Evolutionary conservation across 75 land plant species (phyloP).

Genomic region (Chamaecyparis obtusa): DNA sequence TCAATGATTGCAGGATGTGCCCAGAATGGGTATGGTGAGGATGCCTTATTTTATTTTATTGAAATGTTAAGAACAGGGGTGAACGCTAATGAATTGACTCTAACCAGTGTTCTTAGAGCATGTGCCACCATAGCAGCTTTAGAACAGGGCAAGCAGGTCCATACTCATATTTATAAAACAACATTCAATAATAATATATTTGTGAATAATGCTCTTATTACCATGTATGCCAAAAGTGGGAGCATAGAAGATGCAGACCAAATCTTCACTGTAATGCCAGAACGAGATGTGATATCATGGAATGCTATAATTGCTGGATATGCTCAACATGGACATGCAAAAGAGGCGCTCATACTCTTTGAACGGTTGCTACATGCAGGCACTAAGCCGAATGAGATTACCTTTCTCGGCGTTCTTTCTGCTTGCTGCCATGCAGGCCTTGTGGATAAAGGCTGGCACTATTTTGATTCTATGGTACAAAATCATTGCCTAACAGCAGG

Average conservation of each 20-base stretch:
- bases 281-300: conserved; percentile 27
- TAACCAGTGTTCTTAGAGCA: conserved; percentile 17
- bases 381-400: conserved; percentile 14
- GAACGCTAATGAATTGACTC: conserved; percentile 14
- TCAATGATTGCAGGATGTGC: conserved; percentile 9
- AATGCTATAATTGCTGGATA: conserved; percentile 34
- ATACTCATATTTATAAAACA: conserved; percentile 16
- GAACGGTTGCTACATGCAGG: conserved; percentile 14
- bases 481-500: conserved; percentile 1
- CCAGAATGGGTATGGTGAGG: neutral
- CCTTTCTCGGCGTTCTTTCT: conserved; percentile 11
- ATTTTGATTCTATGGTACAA: neutral
- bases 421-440: conserved; percentile 17
- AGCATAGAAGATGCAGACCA: conserved; percentile 13
- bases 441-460: neutral
- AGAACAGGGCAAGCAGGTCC: conserved; percentile 30
- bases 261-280: conserved; percentile 19
- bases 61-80: conserved; percentile 5
- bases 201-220: conserved; percentile 26
- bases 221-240: conserved; percentile 25
- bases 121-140: conserved; percentile 23
- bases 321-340: conserved; percentile 18
- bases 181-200: conserved; percentile 12
- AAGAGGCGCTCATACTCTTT: conserved; percentile 22
- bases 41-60: neutral